Percentiles rank a stretch among this genome's conserved stretches.
Conservation (phyloP, 176 grass and related monocot species). For the Musa troglodytarum region DNA sequence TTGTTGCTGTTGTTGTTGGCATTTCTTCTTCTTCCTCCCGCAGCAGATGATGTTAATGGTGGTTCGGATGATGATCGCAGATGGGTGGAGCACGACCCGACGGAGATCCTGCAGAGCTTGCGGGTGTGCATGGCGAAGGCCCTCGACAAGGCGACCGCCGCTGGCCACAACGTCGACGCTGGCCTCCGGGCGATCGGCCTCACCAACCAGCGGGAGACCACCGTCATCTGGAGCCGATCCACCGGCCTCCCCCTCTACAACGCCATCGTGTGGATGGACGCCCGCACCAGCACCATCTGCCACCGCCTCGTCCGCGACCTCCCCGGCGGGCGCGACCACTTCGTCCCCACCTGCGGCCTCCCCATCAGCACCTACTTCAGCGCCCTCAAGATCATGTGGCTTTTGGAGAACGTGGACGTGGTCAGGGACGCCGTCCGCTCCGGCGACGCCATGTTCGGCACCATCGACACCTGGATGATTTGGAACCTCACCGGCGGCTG, state of each 20-base stretch:
- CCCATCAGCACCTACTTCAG: constrained; percentile 97
- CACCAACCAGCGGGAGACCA: constrained; percentile 95
- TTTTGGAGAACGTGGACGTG: constrained; percentile 82
- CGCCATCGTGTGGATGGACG: constrained; percentile 98
- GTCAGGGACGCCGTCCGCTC: constrained; percentile 44
- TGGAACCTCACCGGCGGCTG: constrained; percentile 87
- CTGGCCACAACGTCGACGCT: constrained; percentile 38
- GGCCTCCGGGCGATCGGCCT: constrained; percentile 71
- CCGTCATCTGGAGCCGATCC: constrained; percentile 63
- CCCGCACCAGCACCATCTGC: constrained; percentile 79
- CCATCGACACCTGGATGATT: constrained; percentile 88
- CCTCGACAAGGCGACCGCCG: constrained; percentile 42
- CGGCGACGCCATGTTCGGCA: constrained; percentile 80
- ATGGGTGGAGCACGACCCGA: constrained; percentile 97
- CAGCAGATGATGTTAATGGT: no score
- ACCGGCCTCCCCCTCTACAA: constrained; percentile 79
- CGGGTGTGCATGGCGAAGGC: constrained; percentile 52
- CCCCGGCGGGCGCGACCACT: constrained; percentile 60
- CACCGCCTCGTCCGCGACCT: constrained; percentile 38
- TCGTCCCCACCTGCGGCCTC: constrained; percentile 61
- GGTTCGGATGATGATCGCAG: constrained; percentile 16
- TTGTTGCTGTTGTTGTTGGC: not conserved
- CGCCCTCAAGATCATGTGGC: constrained; percentile 73
- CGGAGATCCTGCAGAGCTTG: constrained; percentile 79
- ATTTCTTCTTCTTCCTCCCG: no score